A percentile compares a stretch with the other conserved stretches of the same genome.
Conservation (phyloP, 2,329 filamentous ascomycete genomes). For the Trichoderma semiorbis region DNA sequence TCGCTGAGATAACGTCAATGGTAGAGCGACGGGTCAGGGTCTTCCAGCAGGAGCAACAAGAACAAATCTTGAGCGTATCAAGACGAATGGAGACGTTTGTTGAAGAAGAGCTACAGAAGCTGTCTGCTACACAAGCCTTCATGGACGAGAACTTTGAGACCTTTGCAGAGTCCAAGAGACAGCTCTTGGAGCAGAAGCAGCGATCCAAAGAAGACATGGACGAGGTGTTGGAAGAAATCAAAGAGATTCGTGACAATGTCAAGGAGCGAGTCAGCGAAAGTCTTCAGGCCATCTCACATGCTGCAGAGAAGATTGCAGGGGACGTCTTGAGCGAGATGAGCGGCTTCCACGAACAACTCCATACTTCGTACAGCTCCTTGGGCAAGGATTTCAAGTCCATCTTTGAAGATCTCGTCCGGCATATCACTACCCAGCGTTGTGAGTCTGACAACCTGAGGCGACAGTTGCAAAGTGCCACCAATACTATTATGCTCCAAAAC, state of each 20-base stretch:
- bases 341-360: constrained; percentile 79
- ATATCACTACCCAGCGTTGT: constrained; percentile 70
- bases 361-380: constrained; percentile 77
- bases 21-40: constrained; percentile 72
- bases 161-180: constrained; percentile 65
- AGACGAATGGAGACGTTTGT: constrained; percentile 75
- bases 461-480: constrained; percentile 68
- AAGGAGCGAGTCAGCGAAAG: constrained; percentile 83
- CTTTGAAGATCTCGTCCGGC: constrained; percentile 75
- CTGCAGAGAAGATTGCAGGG: constrained; percentile 82
- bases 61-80: constrained; percentile 65
- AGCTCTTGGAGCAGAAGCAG: constrained; percentile 65
- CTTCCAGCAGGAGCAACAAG: constrained; percentile 70
- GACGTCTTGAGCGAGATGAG: constrained; percentile 84
- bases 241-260: constrained; percentile 80
- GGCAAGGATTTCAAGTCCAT: constrained; percentile 82
- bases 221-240: constrained; percentile 85
- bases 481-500: constrained; percentile 65
- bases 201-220: constrained; percentile 83
- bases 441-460: constrained; percentile 71
- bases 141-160: constrained; percentile 64
- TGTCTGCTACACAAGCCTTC: constrained; percentile 67
- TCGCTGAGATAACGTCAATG: constrained; percentile 70
- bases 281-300: constrained; percentile 74
- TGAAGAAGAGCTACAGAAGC: constrained; percentile 65